Evolutionary conservation across 1,284 basidiomycete genomes (phyloP), one percentile per base, ranked within the genome.

Genomic region (Leccinum griseonigrum): DNA sequence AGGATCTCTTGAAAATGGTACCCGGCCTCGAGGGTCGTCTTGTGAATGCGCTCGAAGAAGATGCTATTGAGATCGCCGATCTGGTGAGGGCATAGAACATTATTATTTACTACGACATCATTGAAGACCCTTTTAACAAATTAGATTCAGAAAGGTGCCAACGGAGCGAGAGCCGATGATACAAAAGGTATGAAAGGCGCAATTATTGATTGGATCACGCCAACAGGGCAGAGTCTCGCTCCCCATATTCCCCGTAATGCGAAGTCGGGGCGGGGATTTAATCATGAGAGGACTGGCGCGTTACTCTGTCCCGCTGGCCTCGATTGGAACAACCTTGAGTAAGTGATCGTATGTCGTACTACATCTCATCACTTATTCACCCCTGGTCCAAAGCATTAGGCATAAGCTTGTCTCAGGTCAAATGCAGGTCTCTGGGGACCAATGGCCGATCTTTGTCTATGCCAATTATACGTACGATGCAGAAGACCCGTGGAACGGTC

Each of bases 251-350:
- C 48, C 14, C 29, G 4, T 31, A 53, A 53, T 32, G 51, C 16
- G 51, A 53, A 53, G 51, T 16, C 51, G 16, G 51, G 48, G 26
- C n/a, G 28, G 29, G 51, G 51, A n/a, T 58, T 58, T 32, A 52
- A 58, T 14, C 48, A 26, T 26, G 36, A 38, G 36, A 38, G 36
- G 36, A 38, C 36, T 3, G 36, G 36, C 36, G 36, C 36, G 14
- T 38, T 58, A 2, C 36, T 57, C 4, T 57, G 56, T 14, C 48
- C 48, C 11, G 48, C 48, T 29, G 48, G 34, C 26, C 9, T 51
- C n/a, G n/a, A 58, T 53, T 58, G 57, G 36, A 52, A 28, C 22
- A 53, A 58, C 28, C 28, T 22, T 22, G 36, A 53, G 57, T 58
- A 16, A 53, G 51, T 53, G 51, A 14, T 31, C 29, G 7, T 53